A percentile compares a stretch with the other conserved stretches of the same genome.
phyloP scores from a whole-genome alignment of 441 rosid species.

The Mallotus repandus region DNA sequence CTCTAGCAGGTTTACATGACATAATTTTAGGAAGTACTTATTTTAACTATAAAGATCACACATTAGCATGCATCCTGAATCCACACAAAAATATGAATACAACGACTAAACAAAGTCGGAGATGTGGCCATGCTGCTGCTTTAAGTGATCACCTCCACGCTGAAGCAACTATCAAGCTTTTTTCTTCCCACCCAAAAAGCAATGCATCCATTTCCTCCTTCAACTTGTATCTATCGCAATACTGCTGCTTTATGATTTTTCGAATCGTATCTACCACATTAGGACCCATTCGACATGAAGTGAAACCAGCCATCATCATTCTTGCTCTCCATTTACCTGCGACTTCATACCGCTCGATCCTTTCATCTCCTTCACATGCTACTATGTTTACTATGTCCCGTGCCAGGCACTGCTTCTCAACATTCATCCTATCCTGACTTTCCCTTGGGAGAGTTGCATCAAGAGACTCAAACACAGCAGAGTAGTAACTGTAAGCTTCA shows the following conservation, averaged over 20 bases:
- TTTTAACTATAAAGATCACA: conserved; percentile 16
- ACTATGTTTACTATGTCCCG: conserved; percentile 89
- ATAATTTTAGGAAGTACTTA: conserved; percentile 16
- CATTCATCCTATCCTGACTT: conserved; percentile 96
- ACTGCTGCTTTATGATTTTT: conserved; percentile 55
- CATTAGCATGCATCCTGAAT: conserved; percentile 24
- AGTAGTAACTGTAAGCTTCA: conserved; percentile 87
- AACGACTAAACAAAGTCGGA: conserved; percentile 11
- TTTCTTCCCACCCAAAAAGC: conserved; percentile 91
- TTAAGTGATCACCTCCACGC: conserved; percentile 68
- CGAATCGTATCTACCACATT: conserved; percentile 47
- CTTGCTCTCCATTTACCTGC: conserved; percentile 99
- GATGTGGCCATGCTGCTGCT: neutral
- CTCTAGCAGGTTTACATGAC: conserved; percentile 15
- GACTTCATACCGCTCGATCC: conserved; percentile 87
- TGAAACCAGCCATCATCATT: conserved; percentile 95
- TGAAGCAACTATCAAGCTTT: conserved; percentile 88
- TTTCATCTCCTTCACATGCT: conserved; percentile 96
- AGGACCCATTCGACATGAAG: conserved; percentile 54
- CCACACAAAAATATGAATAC: conserved; percentile 29
- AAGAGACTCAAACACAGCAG: conserved; percentile 89
- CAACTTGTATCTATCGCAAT: conserved; percentile 62
- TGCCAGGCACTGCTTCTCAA: conserved; percentile 95
- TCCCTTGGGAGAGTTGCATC: conserved; percentile 91
- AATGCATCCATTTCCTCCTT: conserved; percentile 70